These are phyloP conservation scores for Saccharum spontaneum DNA, from an alignment of 176 grass and related monocot species.

Conservation along the genomic window DNA sequence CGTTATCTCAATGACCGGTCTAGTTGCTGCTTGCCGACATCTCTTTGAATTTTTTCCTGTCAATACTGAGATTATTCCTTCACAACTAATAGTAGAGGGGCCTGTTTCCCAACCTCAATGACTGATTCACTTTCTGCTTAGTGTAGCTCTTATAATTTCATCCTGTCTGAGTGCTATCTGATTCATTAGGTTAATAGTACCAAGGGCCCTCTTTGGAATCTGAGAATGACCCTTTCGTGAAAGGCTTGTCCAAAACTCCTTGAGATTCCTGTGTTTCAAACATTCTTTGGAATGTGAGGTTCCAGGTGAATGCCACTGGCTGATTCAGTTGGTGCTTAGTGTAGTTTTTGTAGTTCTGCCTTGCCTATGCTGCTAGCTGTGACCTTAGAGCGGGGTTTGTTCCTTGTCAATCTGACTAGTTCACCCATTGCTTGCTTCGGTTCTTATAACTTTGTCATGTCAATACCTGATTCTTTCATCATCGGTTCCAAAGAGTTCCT, in stretches of 20 bases:
- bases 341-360: background rate
- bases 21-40: slow-evolving; percentile 17
- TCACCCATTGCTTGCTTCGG: slow-evolving; percentile 16
- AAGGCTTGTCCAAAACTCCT: background rate
- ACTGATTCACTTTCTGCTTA: background rate
- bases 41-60: slow-evolving; percentile 8
- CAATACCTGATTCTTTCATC: background rate
- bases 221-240: background rate
- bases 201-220: background rate
- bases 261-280: background rate
- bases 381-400: background rate
- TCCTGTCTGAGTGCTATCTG: background rate
- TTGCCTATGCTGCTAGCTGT: background rate
- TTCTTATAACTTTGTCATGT: slow-evolving; percentile 2
- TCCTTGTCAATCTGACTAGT: slow-evolving; percentile 8
- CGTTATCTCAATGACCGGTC: slow-evolving; percentile 17
- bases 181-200: background rate
- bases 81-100: background rate
- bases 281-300: background rate
- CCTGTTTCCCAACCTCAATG: background rate
- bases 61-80: background rate
- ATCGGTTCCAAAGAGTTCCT: background rate
- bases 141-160: background rate
- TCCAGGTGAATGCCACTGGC: background rate
- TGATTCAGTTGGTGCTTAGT: slow-evolving; percentile 1